Base-by-base conservation (phyloP, 2,329 filamentous ascomycete genomes). In the Penicillium sp. region DNA sequence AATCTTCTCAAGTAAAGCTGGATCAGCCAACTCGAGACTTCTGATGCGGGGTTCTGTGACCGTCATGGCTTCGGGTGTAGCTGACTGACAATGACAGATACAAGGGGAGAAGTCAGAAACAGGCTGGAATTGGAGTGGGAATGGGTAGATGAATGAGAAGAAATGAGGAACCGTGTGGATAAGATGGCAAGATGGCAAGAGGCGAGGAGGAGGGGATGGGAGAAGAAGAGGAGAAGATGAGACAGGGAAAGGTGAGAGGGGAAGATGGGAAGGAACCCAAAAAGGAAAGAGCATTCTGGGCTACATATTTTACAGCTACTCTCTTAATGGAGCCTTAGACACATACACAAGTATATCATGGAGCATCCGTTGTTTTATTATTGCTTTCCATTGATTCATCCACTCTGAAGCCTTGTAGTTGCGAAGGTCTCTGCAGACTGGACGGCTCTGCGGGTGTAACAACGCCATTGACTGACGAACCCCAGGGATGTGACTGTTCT, bases 1-100 rank as follows among this genome's bases (percentile, higher is more conserved):
- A 27, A 77, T 74, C 53, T 75, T 75, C 23, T 71, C 62, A 0
- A 75, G 69, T 13, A 70, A 39, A 7, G 39, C 31, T 0, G 65
- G 67, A 29, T 70, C 66, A 1, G 58, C 58, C 27, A 66, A 39
- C 19, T 42, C 39, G 1, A 42, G 13, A 17, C 21, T 25, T 17
- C 10, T 23, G 3, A 5, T 42, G 21, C 8, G 13, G 1, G 10
- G 6, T 17, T 25, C 47, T 15, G 7, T 25, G 33, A 27, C 25
- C 8, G 4, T 13, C 47, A 49, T 49, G 21, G 21, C 6, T 38
- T 27, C 4, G 13, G 7, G 19, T 42, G 39, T 41, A 41, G 13
- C 7, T 25, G 15, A 42, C 21, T 25, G 13, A 42, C 25, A 23
- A 19, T 42, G 19, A 15, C 2, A 12, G 13, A 15, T 41, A 6